A percentile compares a stretch with the other conserved stretches of the same genome.
Conservation (phyloP, 2,329 filamentous ascomycete genomes). For the Dryadomyces quercivorus region DNA sequence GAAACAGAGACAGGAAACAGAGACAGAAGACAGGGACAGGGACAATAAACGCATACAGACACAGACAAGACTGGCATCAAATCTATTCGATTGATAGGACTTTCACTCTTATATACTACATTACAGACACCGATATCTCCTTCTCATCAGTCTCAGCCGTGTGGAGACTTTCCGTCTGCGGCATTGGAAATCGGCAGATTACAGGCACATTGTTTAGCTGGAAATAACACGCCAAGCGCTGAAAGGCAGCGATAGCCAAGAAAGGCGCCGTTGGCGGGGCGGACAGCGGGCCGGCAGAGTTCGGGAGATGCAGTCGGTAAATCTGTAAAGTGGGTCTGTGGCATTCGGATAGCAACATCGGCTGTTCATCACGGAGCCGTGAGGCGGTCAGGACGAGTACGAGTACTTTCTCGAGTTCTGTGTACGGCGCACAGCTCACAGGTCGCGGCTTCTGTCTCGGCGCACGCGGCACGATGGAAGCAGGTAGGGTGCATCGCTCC, state of each 20-base stretch:
- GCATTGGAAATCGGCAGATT: slow-evolving; percentile 7
- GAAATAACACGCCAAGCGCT: not conserved
- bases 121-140: not conserved
- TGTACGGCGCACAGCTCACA: no score
- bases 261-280: not conserved
- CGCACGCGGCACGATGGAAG: no score
- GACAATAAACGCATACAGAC: no score
- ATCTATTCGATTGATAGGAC: no score
- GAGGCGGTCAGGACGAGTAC: not conserved
- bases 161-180: not conserved
- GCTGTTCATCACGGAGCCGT: not conserved
- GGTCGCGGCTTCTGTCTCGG: no score
- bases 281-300: no score
- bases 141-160: not conserved
- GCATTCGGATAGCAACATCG: not conserved
- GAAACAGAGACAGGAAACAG: not conserved
- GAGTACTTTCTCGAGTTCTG: not conserved
- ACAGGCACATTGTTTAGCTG: not conserved
- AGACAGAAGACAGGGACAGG: no score
- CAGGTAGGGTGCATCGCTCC: not conserved
- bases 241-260: not conserved
- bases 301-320: slow-evolving; percentile 9
- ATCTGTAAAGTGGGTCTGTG: not conserved
- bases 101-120: not conserved
- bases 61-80: not conserved